Evolutionary conservation across 2,329 filamentous ascomycete species (phyloP), one percentile per base, ranked within the genome.

Genomic region (Clonostachys rhizophaga): DNA sequence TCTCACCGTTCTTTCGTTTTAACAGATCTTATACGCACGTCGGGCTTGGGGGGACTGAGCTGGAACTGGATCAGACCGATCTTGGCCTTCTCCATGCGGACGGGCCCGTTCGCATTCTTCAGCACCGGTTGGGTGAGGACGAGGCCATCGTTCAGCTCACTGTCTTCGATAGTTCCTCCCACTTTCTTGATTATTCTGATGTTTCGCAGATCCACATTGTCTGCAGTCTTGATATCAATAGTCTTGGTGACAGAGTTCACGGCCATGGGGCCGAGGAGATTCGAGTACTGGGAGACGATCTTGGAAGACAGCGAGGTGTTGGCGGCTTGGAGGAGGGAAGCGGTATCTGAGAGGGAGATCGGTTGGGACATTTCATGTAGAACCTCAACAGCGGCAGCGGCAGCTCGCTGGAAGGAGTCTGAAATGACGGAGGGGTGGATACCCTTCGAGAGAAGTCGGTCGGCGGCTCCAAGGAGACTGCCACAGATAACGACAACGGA

Each of bases 41-140:
- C 94, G 57, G 94, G 94, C 74, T 99, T 99, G 3, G 94, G 94
- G 42, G 94, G 92, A 70, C 91, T 96, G 58, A 99, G 84, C 71
- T 99, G 94, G 80, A 99, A 99, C 67, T 99, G 94, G 57, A 99
- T 97, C 52, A 99, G 78, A 55, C 88, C 94, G 71, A 99, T 99
- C 72, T 79, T 87, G 53, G 94, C 94, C 81, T 99, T 99, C 72
- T 99, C 94, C 77, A 97, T 95, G 61, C 91, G 83, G 57, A 84
- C 81, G 46, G 94, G 92, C 6, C 94, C 94, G 60, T 91, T 89
- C 33, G 89, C 91, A 63, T 86, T 91, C 81, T 99, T 99, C 63
- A 97, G 81, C 40, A 96, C 91, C 34, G 86, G 84, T 68, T 99
- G 94, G 61, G 89, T 91, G 57, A 99, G 78, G 47, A 97, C 91